Evolutionary conservation across 345 rosid species (phyloP).

Genomic region (Capsella bursapastoris): DNA sequence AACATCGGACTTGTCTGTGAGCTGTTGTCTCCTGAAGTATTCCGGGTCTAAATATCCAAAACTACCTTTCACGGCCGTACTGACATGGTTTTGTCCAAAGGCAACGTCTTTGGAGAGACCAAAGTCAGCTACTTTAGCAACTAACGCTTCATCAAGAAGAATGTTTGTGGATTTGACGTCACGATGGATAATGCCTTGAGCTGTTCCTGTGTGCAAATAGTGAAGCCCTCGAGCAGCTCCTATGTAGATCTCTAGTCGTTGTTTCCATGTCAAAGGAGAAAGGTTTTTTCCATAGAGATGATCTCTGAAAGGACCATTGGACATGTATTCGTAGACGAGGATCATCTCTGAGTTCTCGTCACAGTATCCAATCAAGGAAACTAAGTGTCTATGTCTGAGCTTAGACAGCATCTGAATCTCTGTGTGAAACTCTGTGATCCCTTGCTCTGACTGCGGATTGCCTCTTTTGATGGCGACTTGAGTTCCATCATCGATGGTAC

Average conservation of each 20-base stretch:
- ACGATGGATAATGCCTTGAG: constrained; percentile 83
- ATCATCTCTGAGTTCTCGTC: constrained; percentile 82
- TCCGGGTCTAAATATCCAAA: constrained; percentile 67
- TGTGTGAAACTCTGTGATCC: constrained; percentile 78
- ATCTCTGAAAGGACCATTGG: constrained; percentile 75
- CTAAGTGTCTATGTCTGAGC: constrained; percentile 81
- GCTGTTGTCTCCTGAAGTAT: constrained; percentile 67
- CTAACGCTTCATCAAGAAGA: constrained; percentile 67
- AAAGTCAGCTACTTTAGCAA: constrained; percentile 79
- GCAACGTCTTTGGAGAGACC: constrained; percentile 80
- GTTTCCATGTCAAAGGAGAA: constrained; percentile 71
- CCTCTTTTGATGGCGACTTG: constrained; percentile 82
- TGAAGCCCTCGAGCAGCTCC: constrained; percentile 84
- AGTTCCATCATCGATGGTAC: constrained; percentile 64
- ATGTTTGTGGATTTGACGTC: constrained; percentile 85
- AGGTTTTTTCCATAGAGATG: constrained; percentile 63
- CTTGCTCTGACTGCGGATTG: constrained; percentile 83
- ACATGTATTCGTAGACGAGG: constrained; percentile 81
- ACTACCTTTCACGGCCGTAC: constrained; percentile 55
- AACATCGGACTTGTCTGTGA: constrained; percentile 65
- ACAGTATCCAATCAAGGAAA: constrained; percentile 78
- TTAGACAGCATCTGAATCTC: constrained; percentile 86
- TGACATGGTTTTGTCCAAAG: constrained; percentile 66
- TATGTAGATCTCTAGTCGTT: constrained; percentile 69
- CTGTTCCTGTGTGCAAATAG: constrained; percentile 80